Conservation (phyloP, 2,329 filamentous ascomycete species). For the Aaosphaeria arxii region DNA sequence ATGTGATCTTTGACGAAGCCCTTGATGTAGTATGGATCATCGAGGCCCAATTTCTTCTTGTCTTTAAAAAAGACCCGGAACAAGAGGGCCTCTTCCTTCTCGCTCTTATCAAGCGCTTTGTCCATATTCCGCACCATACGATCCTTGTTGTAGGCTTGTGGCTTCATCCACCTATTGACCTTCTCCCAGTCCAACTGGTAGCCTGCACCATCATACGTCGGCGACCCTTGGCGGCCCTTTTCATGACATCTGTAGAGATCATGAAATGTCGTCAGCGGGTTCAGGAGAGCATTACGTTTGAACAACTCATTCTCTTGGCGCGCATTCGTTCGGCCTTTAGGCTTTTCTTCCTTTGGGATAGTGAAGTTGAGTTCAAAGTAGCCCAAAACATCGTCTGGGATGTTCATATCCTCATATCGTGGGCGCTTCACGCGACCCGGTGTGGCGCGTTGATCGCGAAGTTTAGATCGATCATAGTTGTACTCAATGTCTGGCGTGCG, state of each 20-base stretch:
- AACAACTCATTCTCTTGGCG: too few relatives aligned
- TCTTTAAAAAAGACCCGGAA: neutral
- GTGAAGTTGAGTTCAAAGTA: too few relatives aligned
- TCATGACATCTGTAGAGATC: conserved; percentile 4
- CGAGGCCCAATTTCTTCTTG: neutral
- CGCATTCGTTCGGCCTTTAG: too few relatives aligned
- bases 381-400: too few relatives aligned
- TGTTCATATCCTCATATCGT: too few relatives aligned
- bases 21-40: neutral
- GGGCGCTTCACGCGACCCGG: too few relatives aligned
- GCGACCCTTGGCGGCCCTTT: conserved; percentile 7
- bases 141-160: neutral
- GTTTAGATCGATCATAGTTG: too few relatives aligned
- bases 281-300: too few relatives aligned
- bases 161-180: conserved; percentile 6
- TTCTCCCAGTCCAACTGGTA: conserved; percentile 11
- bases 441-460: too few relatives aligned
- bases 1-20: conserved; percentile 7
- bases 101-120: neutral
- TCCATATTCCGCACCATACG: neutral
- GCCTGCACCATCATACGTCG: conserved; percentile 8
- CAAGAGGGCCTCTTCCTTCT: neutral
- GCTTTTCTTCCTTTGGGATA: too few relatives aligned
- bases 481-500: too few relatives aligned
- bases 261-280: conserved; percentile 1